Conservation (phyloP, 2,329 filamentous ascomycete species). For the Sordariomycetes sp. region DNA sequence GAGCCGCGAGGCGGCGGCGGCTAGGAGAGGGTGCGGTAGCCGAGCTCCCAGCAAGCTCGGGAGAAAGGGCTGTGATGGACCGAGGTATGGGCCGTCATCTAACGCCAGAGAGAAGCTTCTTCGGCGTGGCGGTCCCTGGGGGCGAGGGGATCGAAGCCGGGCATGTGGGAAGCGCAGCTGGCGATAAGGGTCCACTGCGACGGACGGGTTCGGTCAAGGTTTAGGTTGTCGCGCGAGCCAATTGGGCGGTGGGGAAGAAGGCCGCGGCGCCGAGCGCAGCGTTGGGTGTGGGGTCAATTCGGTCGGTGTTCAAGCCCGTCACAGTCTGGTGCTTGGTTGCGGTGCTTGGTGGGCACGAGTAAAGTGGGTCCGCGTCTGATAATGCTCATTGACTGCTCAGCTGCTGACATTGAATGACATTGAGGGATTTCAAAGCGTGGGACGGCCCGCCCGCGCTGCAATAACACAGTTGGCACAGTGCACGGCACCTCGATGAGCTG, state of each 20-base stretch:
- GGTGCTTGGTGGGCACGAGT: no score
- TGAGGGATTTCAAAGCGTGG: no score
- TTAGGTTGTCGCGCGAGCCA: not conserved
- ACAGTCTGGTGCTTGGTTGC: not conserved
- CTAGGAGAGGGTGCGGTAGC: not conserved
- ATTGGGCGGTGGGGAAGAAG: not conserved
- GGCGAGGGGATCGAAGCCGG: not conserved
- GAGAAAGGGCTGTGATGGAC: not conserved
- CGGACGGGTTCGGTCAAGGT: not conserved
- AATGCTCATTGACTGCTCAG: no score
- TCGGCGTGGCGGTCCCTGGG: not conserved
- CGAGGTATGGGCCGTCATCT: not conserved
- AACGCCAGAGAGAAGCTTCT: not conserved
- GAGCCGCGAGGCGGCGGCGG: not conserved
- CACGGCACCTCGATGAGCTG: no score
- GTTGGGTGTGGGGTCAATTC: not conserved
- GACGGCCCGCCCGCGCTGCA: no score
- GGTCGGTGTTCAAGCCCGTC: not conserved
- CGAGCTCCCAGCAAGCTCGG: not conserved
- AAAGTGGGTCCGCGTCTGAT: no score
- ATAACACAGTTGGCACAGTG: no score
- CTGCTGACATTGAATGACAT: no score
- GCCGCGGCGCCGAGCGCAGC: not conserved
- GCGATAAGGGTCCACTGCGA: no score
- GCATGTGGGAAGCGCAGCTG: no score